Percentiles rank a stretch among this genome's conserved stretches.
Evolutionary conservation across 2,329 filamentous ascomycete genomes (phyloP).

Genomic region (Endoconidiophora polonica): DNA sequence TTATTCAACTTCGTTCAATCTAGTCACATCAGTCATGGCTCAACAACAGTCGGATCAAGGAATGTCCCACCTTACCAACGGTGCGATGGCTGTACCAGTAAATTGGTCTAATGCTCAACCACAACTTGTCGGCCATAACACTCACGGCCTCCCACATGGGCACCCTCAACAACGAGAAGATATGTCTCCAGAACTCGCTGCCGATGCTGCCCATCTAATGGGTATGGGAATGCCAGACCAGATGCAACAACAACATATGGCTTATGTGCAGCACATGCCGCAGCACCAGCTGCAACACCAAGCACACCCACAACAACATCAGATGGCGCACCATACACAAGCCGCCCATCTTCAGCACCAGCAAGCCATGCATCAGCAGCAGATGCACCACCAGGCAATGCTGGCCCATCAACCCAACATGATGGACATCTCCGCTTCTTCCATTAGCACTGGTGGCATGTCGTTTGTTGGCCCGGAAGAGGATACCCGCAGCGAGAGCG

Average conservation of each 20-base stretch:
- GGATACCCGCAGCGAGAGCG: constrained; percentile 6
- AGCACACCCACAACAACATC: constrained; percentile 7
- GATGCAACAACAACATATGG: constrained; percentile 8
- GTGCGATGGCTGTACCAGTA: constrained; percentile 3
- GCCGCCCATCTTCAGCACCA: constrained; percentile 8
- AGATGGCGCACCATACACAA: constrained; percentile 7
- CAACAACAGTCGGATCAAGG: constrained; percentile 10
- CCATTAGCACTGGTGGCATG: constrained; percentile 3
- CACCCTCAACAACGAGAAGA: constrained; percentile 5
- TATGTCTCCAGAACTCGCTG: constrained; percentile 4
- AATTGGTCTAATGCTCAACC: constrained; percentile 5
- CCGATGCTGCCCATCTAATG: constrained; percentile 9
- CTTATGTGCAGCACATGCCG: constrained; percentile 7
- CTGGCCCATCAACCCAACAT: constrained; percentile 29
- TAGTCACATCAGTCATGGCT: constrained; percentile 1
- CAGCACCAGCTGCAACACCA: constrained; percentile 16
- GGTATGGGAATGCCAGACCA: constrained; percentile 10
- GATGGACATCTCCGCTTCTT: constrained; percentile 8
- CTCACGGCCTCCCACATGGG: background rate
- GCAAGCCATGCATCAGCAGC: constrained; percentile 7
- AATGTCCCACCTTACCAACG: constrained; percentile 8
- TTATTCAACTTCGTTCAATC: background rate
- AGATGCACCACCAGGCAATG: constrained; percentile 18
- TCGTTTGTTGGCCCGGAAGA: constrained; percentile 9
- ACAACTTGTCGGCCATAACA: constrained; percentile 7